Percentiles rank a stretch among this genome's conserved stretches.
phyloP scores from a whole-genome alignment of 2,329 filamentous ascomycete genomes.

The Didymosphaeria variabile region DNA sequence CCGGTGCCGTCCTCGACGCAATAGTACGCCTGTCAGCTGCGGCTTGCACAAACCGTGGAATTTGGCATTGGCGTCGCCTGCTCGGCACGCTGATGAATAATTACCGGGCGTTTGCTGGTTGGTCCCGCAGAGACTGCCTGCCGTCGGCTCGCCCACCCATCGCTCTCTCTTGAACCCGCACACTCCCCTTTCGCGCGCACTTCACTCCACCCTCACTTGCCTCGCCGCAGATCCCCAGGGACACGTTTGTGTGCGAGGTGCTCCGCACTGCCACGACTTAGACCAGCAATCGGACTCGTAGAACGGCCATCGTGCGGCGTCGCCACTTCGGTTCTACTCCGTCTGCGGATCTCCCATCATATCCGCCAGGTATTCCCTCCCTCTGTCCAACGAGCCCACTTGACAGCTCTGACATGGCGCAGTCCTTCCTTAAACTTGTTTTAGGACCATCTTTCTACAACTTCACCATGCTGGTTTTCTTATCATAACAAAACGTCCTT shows the following conservation, averaged over 20 bases:
- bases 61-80: conserved; percentile 2
- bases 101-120: conserved; percentile 3
- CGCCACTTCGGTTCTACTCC: conserved; percentile 36
- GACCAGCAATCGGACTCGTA: conserved; percentile 26
- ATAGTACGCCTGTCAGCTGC: conserved; percentile 9
- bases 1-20: neutral
- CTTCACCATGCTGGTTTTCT: conserved; percentile 46
- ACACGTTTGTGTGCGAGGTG: conserved; percentile 12
- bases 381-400: conserved; percentile 29
- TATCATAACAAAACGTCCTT: conserved; percentile 51
- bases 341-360: conserved; percentile 44
- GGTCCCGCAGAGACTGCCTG: neutral
- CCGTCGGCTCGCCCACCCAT: conserved; percentile 4
- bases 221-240: conserved; percentile 14
- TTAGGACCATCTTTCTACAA: conserved; percentile 36
- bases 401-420: conserved; percentile 35
- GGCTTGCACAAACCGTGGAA: neutral
- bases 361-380: conserved; percentile 42
- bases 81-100: conserved; percentile 14
- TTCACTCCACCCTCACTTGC: neutral
- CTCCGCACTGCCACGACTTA: conserved; percentile 21
- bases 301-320: conserved; percentile 35
- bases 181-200: neutral
- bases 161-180: conserved; percentile 12
- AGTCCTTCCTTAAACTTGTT: conserved; percentile 34